Evolutionary conservation across 768 basidiomycete species (phyloP), one percentile per base, ranked within the genome.

Genomic region (Lactifluus echinatus): DNA sequence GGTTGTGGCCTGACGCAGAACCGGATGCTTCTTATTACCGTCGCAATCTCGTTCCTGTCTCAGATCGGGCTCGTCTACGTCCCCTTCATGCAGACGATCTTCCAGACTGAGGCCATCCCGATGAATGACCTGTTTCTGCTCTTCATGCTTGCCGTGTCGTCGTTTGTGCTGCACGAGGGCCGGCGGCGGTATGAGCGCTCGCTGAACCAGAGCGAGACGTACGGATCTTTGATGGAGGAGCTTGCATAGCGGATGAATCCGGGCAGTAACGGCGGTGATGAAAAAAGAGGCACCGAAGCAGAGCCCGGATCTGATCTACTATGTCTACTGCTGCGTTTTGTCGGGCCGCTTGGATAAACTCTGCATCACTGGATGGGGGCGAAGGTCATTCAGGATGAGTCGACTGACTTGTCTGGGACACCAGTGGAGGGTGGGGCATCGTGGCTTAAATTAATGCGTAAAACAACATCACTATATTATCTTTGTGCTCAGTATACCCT

Each of bases 1-100:
- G 84, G 85, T 43, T 95, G 93, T 64, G 85, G 83, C 6, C 67
- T 97, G 29, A 73, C 82, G 56, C 85, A 86, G 66, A 98, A 98
- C 76, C 80, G 79, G 66, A 94, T 97, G 89, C 77, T 97, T 56
- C 72, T 95, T 60, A 76, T 83, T 61, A 96, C 95, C 0, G 90
- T 96, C 46, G 87, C 85, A 4, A 76, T 88, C 54, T 96, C 94
- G 23, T 86, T 90, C 67, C 36, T 93, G 60, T 84, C 85, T 40
- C 88, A 94, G 72, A 81, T 98, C 31, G 80, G 79, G 24, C 76
- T 97, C 61, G 81, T 98, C 55, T 98, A 98, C 66, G 79, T 97
- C 51, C 89, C 93, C 0, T 76, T 92, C 63, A 82, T 96, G 80
- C 95, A 98, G 70, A 75, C 79, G 49, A 77, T 97, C 51, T 98